phyloP scores from a whole-genome alignment of 2,329 filamentous ascomycete species.

The Rachicladosporium sp. region DNA sequence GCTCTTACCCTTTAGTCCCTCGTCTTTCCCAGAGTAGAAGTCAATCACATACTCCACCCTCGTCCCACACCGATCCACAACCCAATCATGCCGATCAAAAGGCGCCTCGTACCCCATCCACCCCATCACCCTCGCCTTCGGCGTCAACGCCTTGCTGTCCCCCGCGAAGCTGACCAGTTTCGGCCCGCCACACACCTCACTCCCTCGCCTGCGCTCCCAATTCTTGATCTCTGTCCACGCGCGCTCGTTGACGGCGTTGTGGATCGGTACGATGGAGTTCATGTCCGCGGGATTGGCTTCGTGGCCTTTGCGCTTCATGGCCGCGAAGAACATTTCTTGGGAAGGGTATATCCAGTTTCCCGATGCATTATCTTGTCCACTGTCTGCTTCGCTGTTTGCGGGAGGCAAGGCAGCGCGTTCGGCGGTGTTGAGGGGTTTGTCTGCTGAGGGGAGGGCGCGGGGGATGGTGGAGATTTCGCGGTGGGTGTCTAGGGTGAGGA shows the following conservation, averaged over 20 bases:
- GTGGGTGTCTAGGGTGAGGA: conserved; percentile 43
- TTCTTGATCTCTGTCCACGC: conserved; percentile 84
- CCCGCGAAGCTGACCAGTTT: conserved; percentile 76
- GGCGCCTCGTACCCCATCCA: conserved; percentile 74
- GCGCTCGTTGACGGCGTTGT: conserved; percentile 95
- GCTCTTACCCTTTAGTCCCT: conserved; percentile 29
- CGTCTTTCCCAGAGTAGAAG: conserved; percentile 68
- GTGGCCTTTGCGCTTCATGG: conserved; percentile 84
- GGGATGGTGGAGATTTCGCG: conserved; percentile 71
- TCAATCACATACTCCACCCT: conserved; percentile 93
- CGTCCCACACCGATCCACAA: conserved; percentile 79
- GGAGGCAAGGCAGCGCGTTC: conserved; percentile 26
- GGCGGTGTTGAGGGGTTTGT: conserved; percentile 26
- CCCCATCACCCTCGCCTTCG: conserved; percentile 70
- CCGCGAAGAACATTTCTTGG: conserved; percentile 95
- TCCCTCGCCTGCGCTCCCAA: conserved; percentile 62
- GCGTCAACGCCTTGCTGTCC: conserved; percentile 51
- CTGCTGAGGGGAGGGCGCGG: conserved; percentile 26
- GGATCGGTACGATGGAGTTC: conserved; percentile 85
- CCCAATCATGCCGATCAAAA: conserved; percentile 96
- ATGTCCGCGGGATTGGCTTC: conserved; percentile 62
- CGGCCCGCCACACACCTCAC: conserved; percentile 62
- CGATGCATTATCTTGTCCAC: conserved; percentile 51
- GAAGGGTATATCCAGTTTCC: conserved; percentile 98
- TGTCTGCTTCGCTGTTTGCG: conserved; percentile 69